phyloP scores from a whole-genome alignment of 495 filamentous ascomycete genomes.

The Beverwykella pulmonaria region DNA sequence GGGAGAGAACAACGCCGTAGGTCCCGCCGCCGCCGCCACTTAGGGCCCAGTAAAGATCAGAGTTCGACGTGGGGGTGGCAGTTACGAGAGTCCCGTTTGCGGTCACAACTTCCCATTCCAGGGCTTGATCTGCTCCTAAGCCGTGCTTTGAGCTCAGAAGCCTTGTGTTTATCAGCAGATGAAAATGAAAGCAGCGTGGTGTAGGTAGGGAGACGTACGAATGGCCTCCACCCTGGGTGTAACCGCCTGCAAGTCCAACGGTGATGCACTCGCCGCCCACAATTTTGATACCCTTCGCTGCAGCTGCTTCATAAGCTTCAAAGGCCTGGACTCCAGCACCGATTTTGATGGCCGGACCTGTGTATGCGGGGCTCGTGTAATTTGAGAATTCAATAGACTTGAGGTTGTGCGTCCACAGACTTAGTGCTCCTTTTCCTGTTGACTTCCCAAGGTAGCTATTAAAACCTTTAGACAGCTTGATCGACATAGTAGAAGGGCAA shows the following conservation, averaged over 20 bases:
- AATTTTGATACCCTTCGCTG: conserved; percentile 46
- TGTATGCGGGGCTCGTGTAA: conserved; percentile 36
- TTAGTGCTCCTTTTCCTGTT: conserved; percentile 23
- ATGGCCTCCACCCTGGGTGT: conserved; percentile 58
- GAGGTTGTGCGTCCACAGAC: conserved; percentile 29
- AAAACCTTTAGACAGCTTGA: not conserved
- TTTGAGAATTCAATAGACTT: conserved; percentile 14
- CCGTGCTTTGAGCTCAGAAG: conserved; percentile 51
- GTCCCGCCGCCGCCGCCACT: conserved; percentile 28
- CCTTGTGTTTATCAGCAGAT: conserved; percentile 5
- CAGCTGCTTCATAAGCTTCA: conserved; percentile 52
- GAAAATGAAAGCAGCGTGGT: not conserved
- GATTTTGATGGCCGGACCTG: conserved; percentile 54
- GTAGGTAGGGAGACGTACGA: conserved; percentile 42
- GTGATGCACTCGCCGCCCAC: conserved; percentile 55
- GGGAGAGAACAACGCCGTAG: conserved; percentile 22
- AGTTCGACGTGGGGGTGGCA: conserved; percentile 23
- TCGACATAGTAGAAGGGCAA: not conserved
- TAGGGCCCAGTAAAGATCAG: conserved; percentile 34
- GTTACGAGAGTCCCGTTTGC: conserved; percentile 22
- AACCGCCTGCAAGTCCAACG: conserved; percentile 54
- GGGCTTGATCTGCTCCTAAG: conserved; percentile 55
- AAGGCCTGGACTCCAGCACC: conserved; percentile 53
- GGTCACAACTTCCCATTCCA: conserved; percentile 48
- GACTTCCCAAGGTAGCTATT: conserved; percentile 28